Percentiles rank a stretch among this genome's conserved stretches.
phyloP scores from a whole-genome alignment of 2,329 filamentous ascomycete species.

The Colletotrichum sp. region DNA sequence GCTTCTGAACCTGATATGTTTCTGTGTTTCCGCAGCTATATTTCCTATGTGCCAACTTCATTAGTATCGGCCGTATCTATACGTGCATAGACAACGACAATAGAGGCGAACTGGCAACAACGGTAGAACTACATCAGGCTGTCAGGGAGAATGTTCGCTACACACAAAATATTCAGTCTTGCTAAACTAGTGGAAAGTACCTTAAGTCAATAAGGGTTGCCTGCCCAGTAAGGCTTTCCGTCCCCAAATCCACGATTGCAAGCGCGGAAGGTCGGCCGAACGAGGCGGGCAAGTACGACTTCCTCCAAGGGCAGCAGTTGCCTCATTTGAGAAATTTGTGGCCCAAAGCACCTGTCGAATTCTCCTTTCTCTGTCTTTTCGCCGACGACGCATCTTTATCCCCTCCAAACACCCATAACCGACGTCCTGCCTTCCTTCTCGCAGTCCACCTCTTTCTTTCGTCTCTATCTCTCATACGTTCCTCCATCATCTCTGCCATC shows the following conservation, averaged over 20 bases:
- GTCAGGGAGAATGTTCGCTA: not conserved
- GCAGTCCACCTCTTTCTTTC: not conserved
- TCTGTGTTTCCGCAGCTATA: not conserved
- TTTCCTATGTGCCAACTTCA: not conserved
- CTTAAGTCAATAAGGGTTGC: not conserved
- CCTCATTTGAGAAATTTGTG: not conserved
- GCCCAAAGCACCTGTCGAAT: not conserved
- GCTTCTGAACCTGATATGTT: not conserved
- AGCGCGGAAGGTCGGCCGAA: not conserved
- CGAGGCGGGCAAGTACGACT: not conserved
- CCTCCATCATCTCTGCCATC: not conserved
- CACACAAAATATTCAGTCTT: not conserved
- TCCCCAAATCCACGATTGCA: not conserved
- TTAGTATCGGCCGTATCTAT: not conserved
- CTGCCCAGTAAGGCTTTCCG: not conserved
- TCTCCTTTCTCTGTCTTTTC: not conserved
- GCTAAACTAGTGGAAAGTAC: not conserved
- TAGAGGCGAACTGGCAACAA: not conserved
- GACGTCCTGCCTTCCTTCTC: not conserved
- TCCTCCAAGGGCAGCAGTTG: not conserved
- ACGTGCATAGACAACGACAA: not conserved
- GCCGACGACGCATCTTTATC: not conserved
- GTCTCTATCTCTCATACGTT: not conserved
- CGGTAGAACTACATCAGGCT: not conserved
- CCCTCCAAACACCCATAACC: not conserved